Percentiles rank a stretch among this genome's conserved stretches.
These are phyloP conservation scores for Populus alba DNA, from an alignment of 345 rosid species.

Conservation along the genomic window DNA sequence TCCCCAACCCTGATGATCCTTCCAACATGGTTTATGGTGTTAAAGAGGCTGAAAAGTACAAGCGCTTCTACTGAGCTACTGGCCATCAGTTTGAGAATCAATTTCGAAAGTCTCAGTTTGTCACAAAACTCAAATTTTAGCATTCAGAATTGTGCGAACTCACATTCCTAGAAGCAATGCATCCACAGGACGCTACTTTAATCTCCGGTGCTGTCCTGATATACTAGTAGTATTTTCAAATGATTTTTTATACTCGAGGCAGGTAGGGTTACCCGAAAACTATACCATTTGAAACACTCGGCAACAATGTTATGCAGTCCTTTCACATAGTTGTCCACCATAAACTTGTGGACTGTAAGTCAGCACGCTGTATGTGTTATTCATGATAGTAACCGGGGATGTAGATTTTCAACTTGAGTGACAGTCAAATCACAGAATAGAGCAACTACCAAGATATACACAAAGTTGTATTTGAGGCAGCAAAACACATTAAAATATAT, in stretches of 20 bases:
- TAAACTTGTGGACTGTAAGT: neutral
- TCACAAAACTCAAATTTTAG: neutral
- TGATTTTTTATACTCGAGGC: neutral
- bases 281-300: neutral
- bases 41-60: too few relatives aligned
- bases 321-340: neutral
- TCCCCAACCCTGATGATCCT: neutral
- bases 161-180: neutral
- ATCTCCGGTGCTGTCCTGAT: neutral
- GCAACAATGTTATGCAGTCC: neutral
- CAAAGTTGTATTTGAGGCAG: conserved; percentile 13
- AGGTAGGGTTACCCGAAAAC: neutral
- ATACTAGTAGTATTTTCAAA: neutral
- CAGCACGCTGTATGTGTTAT: neutral
- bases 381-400: neutral
- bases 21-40: too few relatives aligned
- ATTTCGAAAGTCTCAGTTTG: neutral
- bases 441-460: conserved; percentile 23
- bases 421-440: conserved; percentile 5
- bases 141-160: too few relatives aligned
- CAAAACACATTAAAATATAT: neutral
- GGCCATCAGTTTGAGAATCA: neutral
- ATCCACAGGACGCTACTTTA: neutral
- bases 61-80: neutral
- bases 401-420: neutral